Base-by-base conservation (phyloP, 768 basidiomycete species). In the Leucocoprinus leucothites region DNA sequence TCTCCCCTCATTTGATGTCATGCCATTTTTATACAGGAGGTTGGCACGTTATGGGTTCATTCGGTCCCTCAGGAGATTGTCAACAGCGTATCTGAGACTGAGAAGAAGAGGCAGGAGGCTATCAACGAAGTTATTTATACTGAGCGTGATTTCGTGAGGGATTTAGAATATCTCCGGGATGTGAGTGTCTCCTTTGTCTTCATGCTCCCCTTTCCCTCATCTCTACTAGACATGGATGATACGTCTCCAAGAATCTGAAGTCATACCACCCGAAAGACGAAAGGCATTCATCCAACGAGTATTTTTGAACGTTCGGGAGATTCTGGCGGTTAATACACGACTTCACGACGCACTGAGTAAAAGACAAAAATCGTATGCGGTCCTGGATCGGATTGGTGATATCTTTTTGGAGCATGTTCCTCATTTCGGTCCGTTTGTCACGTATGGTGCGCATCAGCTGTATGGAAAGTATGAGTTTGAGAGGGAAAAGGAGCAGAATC, bases 391-490 rank as follows among this genome's bases (percentile, higher is more conserved):
- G 52, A 89, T 99, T 53, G 93, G 93, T 0, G 97, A 99, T 70
- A 84, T 98, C 56, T 80, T 98, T 22, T 72, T 93, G 43, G 95
- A 98, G 28, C 74, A 81, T 19, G 91, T 95, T 1, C 91, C 91
- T 0, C 81, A 88, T 65, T 97, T 99, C 62, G 82, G 77, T 9
- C 97, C 97, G 1, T 99, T 98, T 64, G 94, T 98, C 46, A 84
- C 84, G 31, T 99, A 98, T 64, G 97, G 96, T 42, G 86, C 94
- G 8, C 96, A 98, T 66, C 97, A 99, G 69, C 74, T 98, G 54
- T 98, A 96, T 65, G 97, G 97, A 11, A 99, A 98, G 71, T 98
- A 93, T 67, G 95, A 98, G 72, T 98, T 99, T 69, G 97, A 99
- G 76, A 96, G 92, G 79, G 97, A 98, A 79, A 98, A 98, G 77